Conservation (phyloP, 164 flowering plant genomes). For the Santalum album region DNA sequence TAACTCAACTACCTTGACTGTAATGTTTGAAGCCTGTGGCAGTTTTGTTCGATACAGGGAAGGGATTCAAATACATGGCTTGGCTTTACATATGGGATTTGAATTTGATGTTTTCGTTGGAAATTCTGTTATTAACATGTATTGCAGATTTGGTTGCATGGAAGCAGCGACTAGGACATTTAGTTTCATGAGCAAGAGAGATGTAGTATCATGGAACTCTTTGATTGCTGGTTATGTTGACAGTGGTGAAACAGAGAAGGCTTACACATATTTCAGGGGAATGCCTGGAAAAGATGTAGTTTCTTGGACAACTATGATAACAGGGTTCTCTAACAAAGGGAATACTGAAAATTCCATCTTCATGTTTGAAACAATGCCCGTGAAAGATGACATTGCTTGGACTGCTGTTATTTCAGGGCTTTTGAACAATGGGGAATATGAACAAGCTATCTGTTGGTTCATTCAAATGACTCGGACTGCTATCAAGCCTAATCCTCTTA, state of each 20-base stretch:
- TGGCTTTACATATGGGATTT: neutral
- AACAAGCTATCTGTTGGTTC: neutral
- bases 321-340: neutral
- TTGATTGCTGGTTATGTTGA: conserved; percentile 2
- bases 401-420: conserved; percentile 2
- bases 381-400: neutral
- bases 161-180: neutral
- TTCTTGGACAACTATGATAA: conserved; percentile 5
- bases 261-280: neutral
- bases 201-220: conserved; percentile 1
- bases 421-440: neutral
- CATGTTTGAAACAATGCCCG: neutral
- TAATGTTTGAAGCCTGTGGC: conserved; percentile 2
- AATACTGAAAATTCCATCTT: neutral
- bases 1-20: conserved; percentile 3
- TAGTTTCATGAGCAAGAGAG: neutral
- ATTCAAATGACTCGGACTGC: neutral
- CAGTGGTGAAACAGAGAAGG: neutral
- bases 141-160: neutral
- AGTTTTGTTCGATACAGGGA: neutral
- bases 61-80: conserved; percentile 3
- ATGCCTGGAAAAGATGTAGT: neutral
- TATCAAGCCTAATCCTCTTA: neutral
- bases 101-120: neutral
- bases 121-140: conserved; percentile 1